Conservation (phyloP, 2,329 filamentous ascomycete species). For the Leptographium radiaticola region DNA sequence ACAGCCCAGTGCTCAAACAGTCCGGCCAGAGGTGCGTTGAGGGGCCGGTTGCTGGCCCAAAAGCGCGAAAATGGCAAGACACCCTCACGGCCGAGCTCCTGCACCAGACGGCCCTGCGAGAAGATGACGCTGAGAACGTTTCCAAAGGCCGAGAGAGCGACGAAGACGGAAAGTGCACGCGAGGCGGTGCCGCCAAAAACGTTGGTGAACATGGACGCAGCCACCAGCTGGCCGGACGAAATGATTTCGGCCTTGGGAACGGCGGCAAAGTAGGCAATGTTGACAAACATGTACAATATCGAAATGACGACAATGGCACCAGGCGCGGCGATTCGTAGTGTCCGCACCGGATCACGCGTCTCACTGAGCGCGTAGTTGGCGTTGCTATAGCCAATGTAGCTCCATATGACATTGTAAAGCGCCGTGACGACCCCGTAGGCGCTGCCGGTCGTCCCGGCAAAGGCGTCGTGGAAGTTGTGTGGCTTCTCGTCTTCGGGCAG, state of each 20-base stretch:
- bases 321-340: conserved; percentile 52
- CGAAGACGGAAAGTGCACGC: conserved; percentile 49
- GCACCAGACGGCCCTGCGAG: conserved; percentile 52
- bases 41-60: conserved; percentile 51
- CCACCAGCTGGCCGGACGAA: conserved; percentile 35
- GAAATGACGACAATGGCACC: conserved; percentile 44
- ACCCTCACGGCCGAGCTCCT: conserved; percentile 53
- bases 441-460: conserved; percentile 51
- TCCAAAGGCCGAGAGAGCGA: conserved; percentile 54
- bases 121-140: conserved; percentile 58
- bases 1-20: conserved; percentile 52
- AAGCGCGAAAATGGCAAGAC: conserved; percentile 50
- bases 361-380: conserved; percentile 55
- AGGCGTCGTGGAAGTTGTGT: conserved; percentile 50
- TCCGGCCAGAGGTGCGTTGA: conserved; percentile 47
- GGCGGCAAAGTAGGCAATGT: conserved; percentile 53
- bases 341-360: conserved; percentile 51
- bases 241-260: conserved; percentile 41
- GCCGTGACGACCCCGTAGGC: conserved; percentile 57
- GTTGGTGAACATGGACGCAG: conserved; percentile 42
- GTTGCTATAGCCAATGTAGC: conserved; percentile 55
- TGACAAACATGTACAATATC: conserved; percentile 52
- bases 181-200: conserved; percentile 41
- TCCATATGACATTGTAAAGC: conserved; percentile 60
- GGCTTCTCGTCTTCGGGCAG: conserved; percentile 26